Base-by-base conservation (phyloP, 176 grass and related monocot species). In the Calamus simplicifolius region DNA sequence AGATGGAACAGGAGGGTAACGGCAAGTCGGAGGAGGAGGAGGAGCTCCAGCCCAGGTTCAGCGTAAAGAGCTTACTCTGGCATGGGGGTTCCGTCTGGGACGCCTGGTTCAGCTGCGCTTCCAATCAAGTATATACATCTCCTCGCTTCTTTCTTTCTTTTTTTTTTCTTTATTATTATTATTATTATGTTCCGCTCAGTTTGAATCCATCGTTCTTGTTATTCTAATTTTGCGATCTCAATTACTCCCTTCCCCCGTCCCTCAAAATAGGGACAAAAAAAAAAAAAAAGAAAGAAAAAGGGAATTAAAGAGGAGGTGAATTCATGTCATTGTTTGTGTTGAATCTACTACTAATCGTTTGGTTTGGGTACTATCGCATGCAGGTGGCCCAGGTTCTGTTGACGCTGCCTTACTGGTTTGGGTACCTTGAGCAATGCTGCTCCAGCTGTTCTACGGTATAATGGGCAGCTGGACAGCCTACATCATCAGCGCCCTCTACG, bases 341-440 rank as follows among this genome's bases (percentile, higher is more conserved):
- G 8, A 43, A 12, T 13, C 8, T 43, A 23, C 21, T 23, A 0
- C 1, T 23, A 10, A 43, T 43, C 17, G 16, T 12, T 18, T 25
- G 13, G 25, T 58, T 13, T n/a, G 4, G 13, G 4, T 16, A 16
- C 4, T 26, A 2, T n/a, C 8, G 12, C 25, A 58, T 27, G 51
- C 65, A 68, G 65, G 65, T 68, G 51, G 65, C 65, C 2, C 65
- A 68, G 50, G 65, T 68, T 16, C 65, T 68, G 52, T 51, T 68
- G 65, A 68, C 65, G 65, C 65, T 68, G 65, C 65, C 65, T 1
- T 68, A 68, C 52, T 68, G 52, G 51, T 68, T 68, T 68, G 65
- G 65, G 65, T 53, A 12, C 56, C 65, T 18, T 52, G 65, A 0
- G 0, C n/a, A n/a, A n/a, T 68, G 12, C 29, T 68, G 51, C 25